Base-by-base conservation (phyloP, 805 yeast species). In the Candida schatavii region DNA sequence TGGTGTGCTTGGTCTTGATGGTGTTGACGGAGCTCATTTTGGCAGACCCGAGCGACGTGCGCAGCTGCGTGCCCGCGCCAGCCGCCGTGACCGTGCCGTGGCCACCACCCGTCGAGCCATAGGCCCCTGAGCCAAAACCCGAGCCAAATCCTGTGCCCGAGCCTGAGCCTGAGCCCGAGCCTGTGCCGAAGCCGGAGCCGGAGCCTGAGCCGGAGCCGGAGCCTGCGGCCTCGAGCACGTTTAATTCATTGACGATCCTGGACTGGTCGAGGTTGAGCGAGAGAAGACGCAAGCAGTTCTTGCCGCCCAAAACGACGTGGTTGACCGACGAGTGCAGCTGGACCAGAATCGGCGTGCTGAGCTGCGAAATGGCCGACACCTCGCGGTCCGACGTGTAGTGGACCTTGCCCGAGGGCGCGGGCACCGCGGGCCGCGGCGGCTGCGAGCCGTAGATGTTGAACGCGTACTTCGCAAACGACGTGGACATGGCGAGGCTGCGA, bases 401-500 rank as follows among this genome's bases (percentile, higher is more conserved):
- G 21, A 59, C 37, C 32, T 49, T 53, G 28, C 49, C 48, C 7
- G 27, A 23, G 11, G 27, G 27, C 11, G 11, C 27, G 11, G 27
- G 39, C 49, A 52, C 18, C 59, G 41, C 6, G n/a, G n/a, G n/a
- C n/a, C n/a, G n/a, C n/a, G n/a, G n/a, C n/a, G n/a, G n/a, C n/a
- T n/a, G n/a, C n/a, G 61, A 48, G 4, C 83, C 83, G 56, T 80
- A 80, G 28, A 79, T 76, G 49, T 78, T 75, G 63, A 76, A 79
- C 0, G 85, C 83, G 57, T 80, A 72, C 35, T 80, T 66, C 3
- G 83, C 78, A n/a, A n/a, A n/a, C n/a, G n/a, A n/a, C n/a, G n/a
- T n/a, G n/a, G n/a, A n/a, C n/a, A n/a, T n/a, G n/a, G n/a, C n/a
- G n/a, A n/a, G n/a, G n/a, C n/a, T n/a, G n/a, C n/a, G n/a, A n/a